A percentile compares a stretch with the other conserved stretches of the same genome.
Conservation (phyloP, 1,284 basidiomycete genomes). For the Marasmius tenuissimus region DNA sequence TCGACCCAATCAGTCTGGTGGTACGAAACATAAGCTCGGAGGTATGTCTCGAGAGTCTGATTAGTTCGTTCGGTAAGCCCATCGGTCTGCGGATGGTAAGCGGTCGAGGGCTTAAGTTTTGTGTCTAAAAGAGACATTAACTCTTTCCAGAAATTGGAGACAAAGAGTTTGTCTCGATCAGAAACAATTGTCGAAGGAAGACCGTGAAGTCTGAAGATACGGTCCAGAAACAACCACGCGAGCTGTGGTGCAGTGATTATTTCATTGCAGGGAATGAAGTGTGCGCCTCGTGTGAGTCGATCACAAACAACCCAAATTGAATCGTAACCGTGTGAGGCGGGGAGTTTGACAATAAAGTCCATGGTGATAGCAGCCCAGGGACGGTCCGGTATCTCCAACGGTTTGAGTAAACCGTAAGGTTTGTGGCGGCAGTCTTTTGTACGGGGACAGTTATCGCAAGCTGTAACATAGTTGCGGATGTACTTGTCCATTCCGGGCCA, state of each 20-base stretch:
- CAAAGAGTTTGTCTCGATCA: constrained; percentile 31
- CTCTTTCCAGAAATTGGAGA: constrained; percentile 29
- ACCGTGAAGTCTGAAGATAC: constrained; percentile 32
- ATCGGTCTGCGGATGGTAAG: constrained; percentile 29
- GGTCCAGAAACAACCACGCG: constrained; percentile 28
- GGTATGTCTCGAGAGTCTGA: constrained; percentile 38
- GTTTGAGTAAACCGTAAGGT: constrained; percentile 34
- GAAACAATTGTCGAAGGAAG: constrained; percentile 28
- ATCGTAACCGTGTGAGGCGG: constrained; percentile 31
- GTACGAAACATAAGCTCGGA: constrained; percentile 36
- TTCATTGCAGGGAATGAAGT: constrained; percentile 25
- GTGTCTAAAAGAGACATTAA: constrained; percentile 24
- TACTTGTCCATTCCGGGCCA: constrained; percentile 21
- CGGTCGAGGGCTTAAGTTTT: constrained; percentile 25
- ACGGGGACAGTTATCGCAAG: constrained; percentile 32
- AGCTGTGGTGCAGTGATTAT: constrained; percentile 13
- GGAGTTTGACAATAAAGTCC: constrained; percentile 41
- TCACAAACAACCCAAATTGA: constrained; percentile 41
- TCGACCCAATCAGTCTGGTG: constrained; percentile 46
- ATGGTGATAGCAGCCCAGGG: constrained; percentile 36
- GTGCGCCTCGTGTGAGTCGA: constrained; percentile 34
- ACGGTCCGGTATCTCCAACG: constrained; percentile 28
- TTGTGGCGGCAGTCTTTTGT: constrained; percentile 29
- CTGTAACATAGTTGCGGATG: constrained; percentile 27
- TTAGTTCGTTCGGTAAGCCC: constrained; percentile 45